These are phyloP conservation scores for Neofusicoccum ribis DNA, from an alignment of 2,329 filamentous ascomycete species.

Conservation along the genomic window DNA sequence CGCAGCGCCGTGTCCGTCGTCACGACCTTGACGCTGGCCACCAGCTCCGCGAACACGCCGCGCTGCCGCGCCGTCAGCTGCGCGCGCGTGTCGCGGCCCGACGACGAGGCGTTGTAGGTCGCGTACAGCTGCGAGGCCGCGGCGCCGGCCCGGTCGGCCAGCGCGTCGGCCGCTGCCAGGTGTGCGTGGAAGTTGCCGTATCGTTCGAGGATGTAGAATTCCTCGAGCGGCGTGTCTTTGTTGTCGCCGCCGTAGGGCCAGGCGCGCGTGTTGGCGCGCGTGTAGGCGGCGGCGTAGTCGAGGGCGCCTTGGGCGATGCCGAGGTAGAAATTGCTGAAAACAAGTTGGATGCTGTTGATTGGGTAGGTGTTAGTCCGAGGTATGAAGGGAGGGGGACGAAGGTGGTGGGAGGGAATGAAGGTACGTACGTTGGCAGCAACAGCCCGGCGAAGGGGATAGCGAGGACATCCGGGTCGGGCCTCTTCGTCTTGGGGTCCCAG, in stretches of 20 bases:
- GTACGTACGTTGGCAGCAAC: constrained; percentile 55
- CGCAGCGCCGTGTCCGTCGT: constrained; percentile 60
- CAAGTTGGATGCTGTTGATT: constrained; percentile 56
- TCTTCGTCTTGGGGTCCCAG: constrained; percentile 55
- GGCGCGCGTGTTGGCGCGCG: constrained; percentile 56
- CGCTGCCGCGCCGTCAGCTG: constrained; percentile 53
- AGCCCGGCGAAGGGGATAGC: constrained; percentile 57
- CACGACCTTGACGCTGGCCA: constrained; percentile 64
- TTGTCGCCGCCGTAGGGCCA: constrained; percentile 67
- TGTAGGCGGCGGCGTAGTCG: constrained; percentile 58
- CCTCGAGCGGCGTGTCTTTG: constrained; percentile 60
- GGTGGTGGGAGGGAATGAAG: not conserved
- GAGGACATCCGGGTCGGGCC: constrained; percentile 53
- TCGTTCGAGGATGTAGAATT: constrained; percentile 65
- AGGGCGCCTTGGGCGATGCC: constrained; percentile 63
- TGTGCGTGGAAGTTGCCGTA: constrained; percentile 67
- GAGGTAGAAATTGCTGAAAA: constrained; percentile 67
- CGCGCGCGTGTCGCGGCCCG: too few relatives aligned
- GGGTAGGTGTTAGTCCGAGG: not conserved
- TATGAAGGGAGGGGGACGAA: too few relatives aligned
- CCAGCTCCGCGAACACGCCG: constrained; percentile 63
- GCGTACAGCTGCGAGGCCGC: constrained; percentile 52
- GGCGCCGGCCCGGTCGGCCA: constrained; percentile 58
- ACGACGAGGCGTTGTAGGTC: constrained; percentile 32
- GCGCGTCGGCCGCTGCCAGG: constrained; percentile 59